Base-by-base conservation (phyloP, 1,139 yeast species). In the Sugiyamaella sp. region DNA sequence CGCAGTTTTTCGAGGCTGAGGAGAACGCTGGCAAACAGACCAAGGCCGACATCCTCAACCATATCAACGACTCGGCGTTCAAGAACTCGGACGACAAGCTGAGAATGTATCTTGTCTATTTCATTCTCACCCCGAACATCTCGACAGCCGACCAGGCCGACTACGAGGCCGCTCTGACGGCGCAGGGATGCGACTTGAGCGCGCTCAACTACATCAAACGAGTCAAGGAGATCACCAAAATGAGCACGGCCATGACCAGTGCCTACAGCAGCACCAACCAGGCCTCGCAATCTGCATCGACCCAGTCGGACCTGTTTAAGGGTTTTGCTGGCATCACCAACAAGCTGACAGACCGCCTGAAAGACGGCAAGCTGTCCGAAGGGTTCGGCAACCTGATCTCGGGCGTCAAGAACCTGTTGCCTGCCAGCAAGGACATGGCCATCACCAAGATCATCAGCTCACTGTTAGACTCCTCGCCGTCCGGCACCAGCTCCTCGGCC, bases 1-100 rank as follows among this genome's bases (percentile, higher is more conserved):
- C 95, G 64, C 84, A 90, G 57, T 87, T 90, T 64, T 93, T 91
- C 68, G 98, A 93, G 71, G 83, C 95, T 57, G 99, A 93, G 71
- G 98, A 93, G 57, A 73, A 74, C 20, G 73, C 76, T 3, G 62
- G 71, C 14, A 66, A 72, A 25, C 75, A 71, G 54, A 71, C 85
- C 17, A 80, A 81, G 60, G 77, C 79, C 21, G 59, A 67, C n/a
- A 66, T 75, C 32, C 63, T 76, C 46, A 76, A 74, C 46, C 66
- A 70, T n/a, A 67, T 75, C 56, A 70, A 71, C 42, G 73, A 73
- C 59, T 62, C 71, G 2, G 71, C 71, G 46, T 66, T 71, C 17
- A 72, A 72, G 39, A 85, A 86, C 57, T 74, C 87, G 9, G 74
- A 75, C 27, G 99, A 93, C 71, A 93, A 91, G 71, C 76, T 91